Evolutionary conservation across 257 asterid species (phyloP).

Genomic region (Pogostemon cablin): DNA sequence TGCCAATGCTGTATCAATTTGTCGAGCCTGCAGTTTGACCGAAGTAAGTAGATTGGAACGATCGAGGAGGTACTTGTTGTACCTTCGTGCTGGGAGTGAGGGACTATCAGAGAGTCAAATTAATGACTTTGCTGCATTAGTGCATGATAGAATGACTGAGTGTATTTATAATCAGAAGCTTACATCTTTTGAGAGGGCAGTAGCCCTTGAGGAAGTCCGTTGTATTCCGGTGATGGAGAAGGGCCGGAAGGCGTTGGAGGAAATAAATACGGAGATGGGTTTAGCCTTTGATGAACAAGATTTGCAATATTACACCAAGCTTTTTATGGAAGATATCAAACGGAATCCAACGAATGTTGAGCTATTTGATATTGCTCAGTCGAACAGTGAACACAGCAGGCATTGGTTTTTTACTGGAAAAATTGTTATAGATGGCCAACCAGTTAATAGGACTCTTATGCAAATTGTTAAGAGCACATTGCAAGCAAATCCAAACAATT

Average conservation of each 20-base stretch:
- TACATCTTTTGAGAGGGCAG: constrained; percentile 66
- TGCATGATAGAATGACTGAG: constrained; percentile 95
- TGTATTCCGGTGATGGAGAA: constrained; percentile 89
- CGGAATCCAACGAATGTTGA: constrained; percentile 91
- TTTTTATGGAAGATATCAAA: constrained; percentile 79
- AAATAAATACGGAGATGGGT: constrained; percentile 85
- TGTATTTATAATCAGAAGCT: constrained; percentile 73
- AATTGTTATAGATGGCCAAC: constrained; percentile 74
- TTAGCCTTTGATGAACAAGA: constrained; percentile 95
- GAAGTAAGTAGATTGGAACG: constrained; percentile 76
- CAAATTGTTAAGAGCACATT: constrained; percentile 87
- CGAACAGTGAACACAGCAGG: constrained; percentile 96
- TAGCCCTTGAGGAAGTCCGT: constrained; percentile 71
- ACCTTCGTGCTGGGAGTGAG: constrained; percentile 52
- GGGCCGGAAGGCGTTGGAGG: constrained; percentile 86
- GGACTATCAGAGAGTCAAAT: constrained; percentile 57
- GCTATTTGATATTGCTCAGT: constrained; percentile 93
- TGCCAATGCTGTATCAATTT: constrained; percentile 87
- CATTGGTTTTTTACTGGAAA: constrained; percentile 97
- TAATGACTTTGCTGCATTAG: constrained; percentile 71
- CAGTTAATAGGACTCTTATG: constrained; percentile 74
- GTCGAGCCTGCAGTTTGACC: constrained; percentile 78
- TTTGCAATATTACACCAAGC: constrained; percentile 81
- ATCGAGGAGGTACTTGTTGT: constrained; percentile 77
- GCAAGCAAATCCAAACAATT: constrained; percentile 79